Percentiles rank a stretch among this genome's conserved stretches.
Conservation (phyloP, 176 grass and related monocot species). For the Raddia guianensis region DNA sequence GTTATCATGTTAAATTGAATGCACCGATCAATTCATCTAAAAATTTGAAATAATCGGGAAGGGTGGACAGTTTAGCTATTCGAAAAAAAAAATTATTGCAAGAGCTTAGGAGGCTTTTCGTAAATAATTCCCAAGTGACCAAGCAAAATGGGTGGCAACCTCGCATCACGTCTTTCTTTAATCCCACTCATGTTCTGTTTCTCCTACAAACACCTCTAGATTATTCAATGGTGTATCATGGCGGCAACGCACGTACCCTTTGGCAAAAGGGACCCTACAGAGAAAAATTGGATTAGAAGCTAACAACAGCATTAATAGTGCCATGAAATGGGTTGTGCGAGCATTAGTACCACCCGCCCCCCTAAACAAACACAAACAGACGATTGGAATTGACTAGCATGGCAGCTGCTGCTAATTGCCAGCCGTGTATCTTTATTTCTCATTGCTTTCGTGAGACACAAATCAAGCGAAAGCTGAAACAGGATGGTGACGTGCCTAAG, state of each 20-base stretch:
- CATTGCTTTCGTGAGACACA: conserved; percentile 47
- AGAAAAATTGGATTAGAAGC: conserved; percentile 28
- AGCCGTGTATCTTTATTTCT: conserved; percentile 19
- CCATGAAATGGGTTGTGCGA: conserved; percentile 20
- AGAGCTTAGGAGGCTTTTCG: too few species aligned
- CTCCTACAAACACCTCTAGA: conserved; percentile 21
- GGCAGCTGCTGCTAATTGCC: conserved; percentile 9
- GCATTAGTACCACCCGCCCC: background rate
- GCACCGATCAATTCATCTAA: too few species aligned
- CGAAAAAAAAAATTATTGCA: too few species aligned
- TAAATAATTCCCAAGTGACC: background rate
- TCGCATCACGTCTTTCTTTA: conserved; percentile 46
- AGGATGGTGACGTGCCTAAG: conserved; percentile 32
- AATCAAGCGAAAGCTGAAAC: conserved; percentile 41
- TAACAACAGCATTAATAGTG: conserved; percentile 19
- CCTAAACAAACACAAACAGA: background rate
- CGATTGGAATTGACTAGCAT: conserved; percentile 35
- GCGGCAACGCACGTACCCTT: background rate
- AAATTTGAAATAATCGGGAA: too few species aligned
- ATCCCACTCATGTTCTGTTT: background rate
- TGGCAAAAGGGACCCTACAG: background rate
- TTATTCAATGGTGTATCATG: background rate
- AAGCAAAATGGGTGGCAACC: conserved; percentile 21
- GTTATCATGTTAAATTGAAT: too few species aligned
- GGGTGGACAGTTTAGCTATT: too few species aligned